These are phyloP conservation scores for Mucuna pruriens DNA, from an alignment of 306 rosid species.

Conservation along the genomic window DNA sequence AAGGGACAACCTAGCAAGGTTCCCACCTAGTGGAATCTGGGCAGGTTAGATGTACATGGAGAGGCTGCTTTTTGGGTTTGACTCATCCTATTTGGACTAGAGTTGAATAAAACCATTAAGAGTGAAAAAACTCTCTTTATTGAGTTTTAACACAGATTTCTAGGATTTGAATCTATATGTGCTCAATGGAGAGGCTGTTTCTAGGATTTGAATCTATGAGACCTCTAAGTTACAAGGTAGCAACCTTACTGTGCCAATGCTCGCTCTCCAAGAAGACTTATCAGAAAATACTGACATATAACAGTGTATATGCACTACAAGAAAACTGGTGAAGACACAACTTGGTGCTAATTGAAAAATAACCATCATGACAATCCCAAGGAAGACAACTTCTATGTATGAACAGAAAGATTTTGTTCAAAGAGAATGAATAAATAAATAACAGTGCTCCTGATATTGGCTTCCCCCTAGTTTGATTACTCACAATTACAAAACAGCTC, in stretches of 20 bases:
- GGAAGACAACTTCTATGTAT: background rate
- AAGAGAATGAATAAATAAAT: conserved; percentile 10
- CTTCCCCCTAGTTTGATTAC: background rate
- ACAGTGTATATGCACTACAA: background rate
- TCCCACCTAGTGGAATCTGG: background rate
- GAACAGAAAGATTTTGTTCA: background rate
- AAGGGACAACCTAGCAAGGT: background rate
- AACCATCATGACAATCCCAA: background rate
- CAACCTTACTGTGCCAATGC: background rate
- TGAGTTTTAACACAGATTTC: background rate
- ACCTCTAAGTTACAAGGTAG: background rate
- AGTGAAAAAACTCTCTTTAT: background rate
- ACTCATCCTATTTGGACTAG: background rate
- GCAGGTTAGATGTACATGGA: background rate
- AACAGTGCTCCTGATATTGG: background rate
- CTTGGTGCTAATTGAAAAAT: background rate
- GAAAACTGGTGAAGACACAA: background rate
- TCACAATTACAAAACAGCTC: background rate
- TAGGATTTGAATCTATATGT: background rate
- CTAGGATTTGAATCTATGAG: background rate
- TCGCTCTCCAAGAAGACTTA: background rate
- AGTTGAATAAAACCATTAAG: background rate
- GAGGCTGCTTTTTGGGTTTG: background rate
- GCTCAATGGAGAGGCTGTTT: background rate
- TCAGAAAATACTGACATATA: background rate